Evolutionary conservation across 2,329 filamentous ascomycete genomes (phyloP).

Genomic region (Helotiales sp.): DNA sequence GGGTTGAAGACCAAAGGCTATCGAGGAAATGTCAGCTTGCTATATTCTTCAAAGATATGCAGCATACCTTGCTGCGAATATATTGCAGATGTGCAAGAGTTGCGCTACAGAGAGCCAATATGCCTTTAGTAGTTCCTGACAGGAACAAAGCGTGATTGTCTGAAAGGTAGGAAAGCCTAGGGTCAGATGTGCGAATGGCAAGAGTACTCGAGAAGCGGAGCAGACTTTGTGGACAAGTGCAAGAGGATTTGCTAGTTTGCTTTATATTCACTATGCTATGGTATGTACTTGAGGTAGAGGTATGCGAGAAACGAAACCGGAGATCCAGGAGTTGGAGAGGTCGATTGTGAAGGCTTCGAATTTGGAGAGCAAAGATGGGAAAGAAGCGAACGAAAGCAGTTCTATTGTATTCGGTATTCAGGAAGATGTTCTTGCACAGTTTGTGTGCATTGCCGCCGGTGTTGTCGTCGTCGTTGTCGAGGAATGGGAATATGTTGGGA

Average conservation of each 20-base stretch:
- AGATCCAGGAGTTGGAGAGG: conserved; percentile 15
- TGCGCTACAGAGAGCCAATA: conserved; percentile 28
- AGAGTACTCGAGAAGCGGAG: conserved; percentile 30
- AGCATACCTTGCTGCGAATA: conserved; percentile 35
- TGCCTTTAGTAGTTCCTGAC: conserved; percentile 18
- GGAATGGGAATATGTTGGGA: conserved; percentile 4
- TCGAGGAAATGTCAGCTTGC: conserved; percentile 22
- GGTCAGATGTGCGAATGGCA: conserved; percentile 32
- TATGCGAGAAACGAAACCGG: conserved; percentile 28
- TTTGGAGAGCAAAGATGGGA: background rate
- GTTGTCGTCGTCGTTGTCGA: no score
- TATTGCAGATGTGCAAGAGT: conserved; percentile 24
- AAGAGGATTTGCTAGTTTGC: conserved; percentile 40
- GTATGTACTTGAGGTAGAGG: conserved; percentile 43
- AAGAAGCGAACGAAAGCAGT: conserved; percentile 2
- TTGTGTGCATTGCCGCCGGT: background rate
- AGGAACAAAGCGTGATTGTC: conserved; percentile 16
- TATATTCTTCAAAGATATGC: conserved; percentile 15
- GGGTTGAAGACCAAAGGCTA: conserved; percentile 36
- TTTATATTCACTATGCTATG: conserved; percentile 53
- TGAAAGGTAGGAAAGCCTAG: conserved; percentile 28
- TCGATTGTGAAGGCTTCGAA: conserved; percentile 11
- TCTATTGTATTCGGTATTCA: conserved; percentile 12
- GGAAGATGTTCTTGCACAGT: conserved; percentile 2
- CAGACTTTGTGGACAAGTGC: conserved; percentile 34